A percentile compares a stretch with the other conserved stretches of the same genome.
Conservation (phyloP, 2,329 filamentous ascomycete genomes). For the Verticillium isaacii region DNA sequence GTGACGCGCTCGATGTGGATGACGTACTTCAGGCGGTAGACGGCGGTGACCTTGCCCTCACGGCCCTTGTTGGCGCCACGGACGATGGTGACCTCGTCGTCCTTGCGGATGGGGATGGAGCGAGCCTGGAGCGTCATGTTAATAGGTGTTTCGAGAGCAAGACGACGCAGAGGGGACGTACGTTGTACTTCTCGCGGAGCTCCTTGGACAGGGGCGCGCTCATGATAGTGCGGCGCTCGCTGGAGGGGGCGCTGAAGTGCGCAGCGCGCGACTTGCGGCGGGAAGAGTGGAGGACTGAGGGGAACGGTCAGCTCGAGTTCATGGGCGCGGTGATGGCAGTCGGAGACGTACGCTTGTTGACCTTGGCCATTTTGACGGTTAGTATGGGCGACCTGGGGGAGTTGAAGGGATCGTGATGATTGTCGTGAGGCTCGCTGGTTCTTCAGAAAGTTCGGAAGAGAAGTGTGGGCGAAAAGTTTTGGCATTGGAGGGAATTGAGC, state of each 20-base stretch:
- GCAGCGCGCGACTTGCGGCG: conserved; percentile 98
- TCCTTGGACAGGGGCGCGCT: conserved; percentile 94
- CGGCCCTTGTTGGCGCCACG: conserved; percentile 95
- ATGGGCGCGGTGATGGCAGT: background rate
- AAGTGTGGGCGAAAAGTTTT: conserved; percentile 1
- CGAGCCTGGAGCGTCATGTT: conserved; percentile 60
- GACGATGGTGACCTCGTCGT: conserved; percentile 90
- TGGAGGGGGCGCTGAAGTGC: conserved; percentile 94
- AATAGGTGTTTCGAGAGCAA: background rate
- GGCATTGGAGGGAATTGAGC: background rate
- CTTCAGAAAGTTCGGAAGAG: conserved; percentile 1
- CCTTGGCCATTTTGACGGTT: conserved; percentile 63
- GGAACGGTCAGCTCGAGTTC: conserved; percentile 2
- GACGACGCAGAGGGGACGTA: conserved; percentile 42
- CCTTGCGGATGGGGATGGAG: conserved; percentile 95
- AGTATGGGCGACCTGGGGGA: conserved; percentile 10
- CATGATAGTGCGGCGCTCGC: conserved; percentile 94
- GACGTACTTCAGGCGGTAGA: conserved; percentile 97
- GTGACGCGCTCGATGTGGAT: conserved; percentile 96
- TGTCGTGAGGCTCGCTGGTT: conserved; percentile 4
- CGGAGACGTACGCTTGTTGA: conserved; percentile 51
- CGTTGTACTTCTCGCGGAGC: conserved; percentile 98
- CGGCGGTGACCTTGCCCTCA: conserved; percentile 95
- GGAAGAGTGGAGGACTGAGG: conserved; percentile 66
- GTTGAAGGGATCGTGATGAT: conserved; percentile 4